phyloP scores from a whole-genome alignment of 345 rosid genomes.

The Syzygium aqueum region DNA sequence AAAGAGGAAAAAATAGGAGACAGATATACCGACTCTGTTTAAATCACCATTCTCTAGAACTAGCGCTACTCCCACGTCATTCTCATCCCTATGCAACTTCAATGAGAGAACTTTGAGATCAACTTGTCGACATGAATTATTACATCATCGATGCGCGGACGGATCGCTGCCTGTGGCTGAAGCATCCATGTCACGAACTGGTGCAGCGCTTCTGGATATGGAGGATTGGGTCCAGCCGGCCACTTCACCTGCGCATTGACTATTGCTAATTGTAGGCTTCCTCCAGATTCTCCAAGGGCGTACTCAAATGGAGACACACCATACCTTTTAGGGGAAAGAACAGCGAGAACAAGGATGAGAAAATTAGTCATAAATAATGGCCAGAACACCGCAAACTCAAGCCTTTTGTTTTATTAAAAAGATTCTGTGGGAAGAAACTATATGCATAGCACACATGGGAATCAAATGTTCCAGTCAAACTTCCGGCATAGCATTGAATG shows the following conservation, averaged over 20 bases:
- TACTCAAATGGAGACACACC: constrained; percentile 95
- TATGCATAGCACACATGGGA: not conserved
- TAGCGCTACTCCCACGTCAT: not conserved
- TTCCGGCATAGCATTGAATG: not conserved
- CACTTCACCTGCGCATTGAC: constrained; percentile 94
- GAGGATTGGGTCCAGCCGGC: constrained; percentile 85
- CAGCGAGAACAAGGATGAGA: not conserved
- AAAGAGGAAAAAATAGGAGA: not conserved
- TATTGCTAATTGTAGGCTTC: constrained; percentile 88
- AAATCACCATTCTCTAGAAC: not conserved
- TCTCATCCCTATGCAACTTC: not conserved
- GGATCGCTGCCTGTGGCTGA: constrained; percentile 82
- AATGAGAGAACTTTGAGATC: constrained; percentile 59
- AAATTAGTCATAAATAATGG: not conserved
- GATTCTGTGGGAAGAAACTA: not conserved
- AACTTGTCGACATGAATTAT: constrained; percentile 91
- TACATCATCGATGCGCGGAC: constrained; percentile 80
- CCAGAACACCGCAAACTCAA: not conserved
- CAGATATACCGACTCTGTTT: not conserved
- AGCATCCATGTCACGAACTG: constrained; percentile 98
- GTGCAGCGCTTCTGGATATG: constrained; percentile 89
- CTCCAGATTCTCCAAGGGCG: constrained; percentile 95
- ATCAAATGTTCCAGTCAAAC: not conserved
- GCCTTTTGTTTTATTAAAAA: not conserved
- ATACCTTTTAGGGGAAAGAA: constrained; percentile 37